Conservation (phyloP, 192 early-diverging fungal genomes). For the Gorgonomyces haynaldii region DNA sequence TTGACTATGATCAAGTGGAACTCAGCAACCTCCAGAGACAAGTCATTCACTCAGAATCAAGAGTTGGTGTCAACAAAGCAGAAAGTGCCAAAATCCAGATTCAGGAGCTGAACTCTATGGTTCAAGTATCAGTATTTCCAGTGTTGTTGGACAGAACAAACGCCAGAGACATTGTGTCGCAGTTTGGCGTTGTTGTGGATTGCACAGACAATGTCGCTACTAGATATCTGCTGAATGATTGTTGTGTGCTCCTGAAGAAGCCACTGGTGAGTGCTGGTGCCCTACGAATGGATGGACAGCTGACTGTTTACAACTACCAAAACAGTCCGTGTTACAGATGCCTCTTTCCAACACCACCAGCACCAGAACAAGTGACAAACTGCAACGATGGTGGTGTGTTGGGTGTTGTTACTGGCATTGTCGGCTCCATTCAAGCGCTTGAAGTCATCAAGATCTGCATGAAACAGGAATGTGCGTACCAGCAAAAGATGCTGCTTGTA, state of each 20-base stretch:
- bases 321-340: conserved; percentile 94
- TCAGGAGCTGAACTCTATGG: conserved; percentile 54
- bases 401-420: conserved; percentile 85
- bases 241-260: conserved; percentile 68
- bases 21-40: conserved; percentile 89
- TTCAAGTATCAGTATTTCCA: conserved; percentile 52
- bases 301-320: conserved; percentile 86
- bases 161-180: conserved; percentile 56
- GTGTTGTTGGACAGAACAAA: conserved; percentile 69
- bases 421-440: conserved; percentile 86
- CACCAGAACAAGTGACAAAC: conserved; percentile 73
- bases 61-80: conserved; percentile 59
- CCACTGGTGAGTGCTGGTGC: conserved; percentile 86
- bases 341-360: conserved; percentile 86
- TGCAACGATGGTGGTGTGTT: conserved; percentile 89
- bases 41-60: conserved; percentile 74
- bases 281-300: conserved; percentile 73
- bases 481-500: conserved; percentile 62
- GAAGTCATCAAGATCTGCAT: conserved; percentile 78
- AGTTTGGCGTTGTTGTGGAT: conserved; percentile 74
- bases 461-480: conserved; percentile 36
- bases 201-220: conserved; percentile 92
- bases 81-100: conserved; percentile 49
- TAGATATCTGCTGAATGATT: conserved; percentile 89
- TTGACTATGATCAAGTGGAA: conserved; percentile 88